These are phyloP conservation scores for Solanum dulcamara DNA, from an alignment of 257 asterid species.

Conservation along the genomic window DNA sequence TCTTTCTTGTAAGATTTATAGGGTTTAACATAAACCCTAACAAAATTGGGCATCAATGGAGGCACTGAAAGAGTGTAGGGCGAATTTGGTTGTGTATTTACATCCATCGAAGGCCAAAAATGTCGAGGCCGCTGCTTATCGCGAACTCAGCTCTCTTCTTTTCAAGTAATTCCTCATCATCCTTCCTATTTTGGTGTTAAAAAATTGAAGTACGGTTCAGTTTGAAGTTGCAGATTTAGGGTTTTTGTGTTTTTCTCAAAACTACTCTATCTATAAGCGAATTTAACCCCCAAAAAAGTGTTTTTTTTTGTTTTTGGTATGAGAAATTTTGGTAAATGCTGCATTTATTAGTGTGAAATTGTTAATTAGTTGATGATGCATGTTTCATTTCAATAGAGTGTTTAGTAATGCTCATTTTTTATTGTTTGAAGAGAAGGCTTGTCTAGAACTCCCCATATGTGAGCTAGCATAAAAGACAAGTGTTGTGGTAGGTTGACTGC, in stretches of 20 bases:
- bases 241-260: not conserved
- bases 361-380: not conserved
- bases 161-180: slow-evolving; percentile 37
- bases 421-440: not conserved
- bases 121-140: slow-evolving; percentile 36
- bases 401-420: not conserved
- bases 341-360: not conserved
- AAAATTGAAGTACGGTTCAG: not conserved
- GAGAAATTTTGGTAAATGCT: not conserved
- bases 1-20: not conserved
- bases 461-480: not conserved
- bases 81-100: slow-evolving; percentile 36
- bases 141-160: slow-evolving; percentile 60
- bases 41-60: slow-evolving; percentile 31
- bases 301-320: not conserved
- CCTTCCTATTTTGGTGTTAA: not conserved
- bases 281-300: not conserved
- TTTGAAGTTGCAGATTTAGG: not conserved
- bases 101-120: slow-evolving; percentile 58
- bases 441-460: not conserved
- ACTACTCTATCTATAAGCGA: not conserved
- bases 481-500: not conserved
- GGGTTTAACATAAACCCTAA: not conserved
- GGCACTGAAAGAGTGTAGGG: slow-evolving; percentile 42
- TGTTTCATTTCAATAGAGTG: not conserved